Evolutionary conservation across 1,284 basidiomycete species (phyloP).

Genomic region (Pyrrhoderma noxium): DNA sequence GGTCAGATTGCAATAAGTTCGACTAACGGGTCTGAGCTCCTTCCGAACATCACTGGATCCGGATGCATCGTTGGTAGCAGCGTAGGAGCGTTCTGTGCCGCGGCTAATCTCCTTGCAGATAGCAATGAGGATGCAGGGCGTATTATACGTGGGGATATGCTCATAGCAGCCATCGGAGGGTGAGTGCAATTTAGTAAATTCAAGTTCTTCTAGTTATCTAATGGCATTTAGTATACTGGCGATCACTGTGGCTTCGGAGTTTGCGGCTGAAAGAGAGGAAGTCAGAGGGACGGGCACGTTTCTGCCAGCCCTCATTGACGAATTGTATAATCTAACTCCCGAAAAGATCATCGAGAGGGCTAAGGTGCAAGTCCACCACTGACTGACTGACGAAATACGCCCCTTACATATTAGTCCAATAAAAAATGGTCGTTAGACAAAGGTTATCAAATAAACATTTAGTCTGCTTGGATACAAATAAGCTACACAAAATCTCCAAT

Average conservation of each 20-base stretch:
- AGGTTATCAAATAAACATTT: no score
- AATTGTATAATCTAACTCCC: conserved; percentile 58
- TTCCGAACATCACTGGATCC: conserved; percentile 82
- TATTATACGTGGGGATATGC: conserved; percentile 64
- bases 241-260: conserved; percentile 79
- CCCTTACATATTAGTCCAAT: background rate
- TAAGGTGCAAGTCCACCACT: conserved; percentile 37
- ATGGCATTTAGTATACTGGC: conserved; percentile 56
- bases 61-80: conserved; percentile 84
- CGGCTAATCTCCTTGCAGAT: conserved; percentile 39
- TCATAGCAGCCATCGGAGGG: conserved; percentile 73
- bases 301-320: conserved; percentile 81
- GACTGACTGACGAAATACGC: background rate
- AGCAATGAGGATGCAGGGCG: conserved; percentile 24
- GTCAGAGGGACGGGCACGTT: conserved; percentile 87
- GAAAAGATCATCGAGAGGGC: conserved; percentile 43
- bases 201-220: background rate
- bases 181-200: conserved; percentile 31
- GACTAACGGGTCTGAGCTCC: conserved; percentile 70
- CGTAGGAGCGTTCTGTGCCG: conserved; percentile 73
- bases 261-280: conserved; percentile 60
- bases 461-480: no score
- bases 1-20: conserved; percentile 63
- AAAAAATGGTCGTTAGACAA: background rate
- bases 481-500: no score